Conservation (phyloP, 306 rosid species). For the Cucumis melo region DNA sequence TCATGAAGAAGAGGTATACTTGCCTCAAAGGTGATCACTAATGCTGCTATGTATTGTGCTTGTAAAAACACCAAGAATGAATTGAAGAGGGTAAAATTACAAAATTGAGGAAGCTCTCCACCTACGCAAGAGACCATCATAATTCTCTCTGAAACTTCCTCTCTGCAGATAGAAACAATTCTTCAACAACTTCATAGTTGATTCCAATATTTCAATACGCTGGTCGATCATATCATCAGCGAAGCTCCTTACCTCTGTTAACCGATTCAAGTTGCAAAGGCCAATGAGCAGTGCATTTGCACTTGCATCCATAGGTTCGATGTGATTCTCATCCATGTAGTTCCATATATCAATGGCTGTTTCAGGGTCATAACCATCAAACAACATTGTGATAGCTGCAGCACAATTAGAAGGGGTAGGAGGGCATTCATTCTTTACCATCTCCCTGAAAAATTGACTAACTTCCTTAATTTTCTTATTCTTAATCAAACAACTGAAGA, state of each 20-base stretch:
- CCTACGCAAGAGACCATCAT: conserved; percentile 36
- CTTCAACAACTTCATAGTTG: conserved; percentile 45
- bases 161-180: conserved; percentile 36
- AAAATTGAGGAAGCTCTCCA: conserved; percentile 17
- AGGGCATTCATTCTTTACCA: conserved; percentile 55
- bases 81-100: not conserved
- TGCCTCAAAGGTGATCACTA: not conserved
- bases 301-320: conserved; percentile 36
- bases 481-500: conserved; percentile 54
- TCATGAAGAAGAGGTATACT: not conserved
- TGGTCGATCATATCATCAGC: conserved; percentile 40
- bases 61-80: not conserved
- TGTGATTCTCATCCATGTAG: conserved; percentile 34
- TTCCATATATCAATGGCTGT: conserved; percentile 49
- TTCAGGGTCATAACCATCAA: conserved; percentile 52
- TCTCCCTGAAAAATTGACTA: conserved; percentile 41
- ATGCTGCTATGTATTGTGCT: not conserved
- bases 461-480: conserved; percentile 29
- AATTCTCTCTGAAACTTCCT: conserved; percentile 40
- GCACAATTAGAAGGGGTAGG: conserved; percentile 36
- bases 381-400: conserved; percentile 45
- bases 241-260: conserved; percentile 33
- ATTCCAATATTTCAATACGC: conserved; percentile 30
- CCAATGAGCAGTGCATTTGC: conserved; percentile 61
- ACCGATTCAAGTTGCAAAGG: conserved; percentile 33